A percentile compares a stretch with the other conserved stretches of the same genome.
Conservation (phyloP, 2,329 filamentous ascomycete species). For the Tolypocladium inflatum region DNA sequence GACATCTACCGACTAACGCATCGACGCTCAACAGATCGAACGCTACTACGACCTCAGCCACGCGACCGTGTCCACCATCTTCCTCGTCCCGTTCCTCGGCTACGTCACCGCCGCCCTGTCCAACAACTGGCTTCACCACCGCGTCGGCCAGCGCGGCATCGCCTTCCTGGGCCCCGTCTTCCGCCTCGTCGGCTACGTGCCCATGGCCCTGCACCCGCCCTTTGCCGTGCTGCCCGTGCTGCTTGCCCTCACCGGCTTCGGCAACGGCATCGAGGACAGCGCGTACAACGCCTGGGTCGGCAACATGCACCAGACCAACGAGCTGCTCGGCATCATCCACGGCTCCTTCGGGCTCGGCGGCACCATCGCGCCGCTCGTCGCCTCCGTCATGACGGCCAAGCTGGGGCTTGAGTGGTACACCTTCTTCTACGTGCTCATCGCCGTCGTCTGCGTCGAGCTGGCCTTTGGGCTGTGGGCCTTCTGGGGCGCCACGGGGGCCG, state of each 20-base stretch:
- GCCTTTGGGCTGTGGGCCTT: constrained; percentile 44
- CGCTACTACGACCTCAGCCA: constrained; percentile 52
- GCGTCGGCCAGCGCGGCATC: constrained; percentile 45
- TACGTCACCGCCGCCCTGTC: constrained; percentile 52
- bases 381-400: constrained; percentile 62
- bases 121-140: constrained; percentile 39
- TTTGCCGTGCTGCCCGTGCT: constrained; percentile 57
- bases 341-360: constrained; percentile 65
- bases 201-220: constrained; percentile 58
- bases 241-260: constrained; percentile 59
- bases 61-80: constrained; percentile 53
- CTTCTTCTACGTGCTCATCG: constrained; percentile 70
- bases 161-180: constrained; percentile 54
- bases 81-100: constrained; percentile 55
- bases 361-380: constrained; percentile 58
- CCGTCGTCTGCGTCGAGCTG: constrained; percentile 46
- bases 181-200: constrained; percentile 57
- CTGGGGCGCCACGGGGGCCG: constrained; percentile 49
- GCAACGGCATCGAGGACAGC: constrained; percentile 58
- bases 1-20: background rate
- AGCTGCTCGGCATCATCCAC: constrained; percentile 64
- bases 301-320: constrained; percentile 63
- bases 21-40: constrained; percentile 13
- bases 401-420: constrained; percentile 55
- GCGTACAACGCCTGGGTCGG: constrained; percentile 55